Conservation (phyloP, 148 eudicot genomes). For the Gaultheria prostrata region DNA sequence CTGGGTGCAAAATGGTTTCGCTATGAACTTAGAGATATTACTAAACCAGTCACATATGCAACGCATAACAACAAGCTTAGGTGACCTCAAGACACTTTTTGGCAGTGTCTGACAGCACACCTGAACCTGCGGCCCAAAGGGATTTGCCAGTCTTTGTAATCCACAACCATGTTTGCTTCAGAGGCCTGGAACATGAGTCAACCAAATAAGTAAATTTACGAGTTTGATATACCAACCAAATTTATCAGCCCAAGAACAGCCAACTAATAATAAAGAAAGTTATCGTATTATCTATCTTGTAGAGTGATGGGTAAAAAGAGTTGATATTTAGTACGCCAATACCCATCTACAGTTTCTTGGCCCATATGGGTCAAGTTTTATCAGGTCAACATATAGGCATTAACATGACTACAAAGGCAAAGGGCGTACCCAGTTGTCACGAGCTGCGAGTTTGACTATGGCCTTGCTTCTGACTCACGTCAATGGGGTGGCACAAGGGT, state of each 20-base stretch:
- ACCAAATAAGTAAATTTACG: neutral
- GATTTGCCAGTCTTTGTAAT: conserved; percentile 99
- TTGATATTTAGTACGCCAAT: neutral
- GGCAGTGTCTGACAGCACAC: conserved; percentile 27
- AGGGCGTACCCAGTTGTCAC: too few species aligned
- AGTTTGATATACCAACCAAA: neutral
- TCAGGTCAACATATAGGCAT: neutral
- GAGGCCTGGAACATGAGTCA: conserved; percentile 58
- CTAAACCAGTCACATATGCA: neutral
- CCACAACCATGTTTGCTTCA: conserved; percentile 71
- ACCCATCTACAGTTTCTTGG: neutral
- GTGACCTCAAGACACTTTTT: neutral
- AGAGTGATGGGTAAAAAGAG: neutral
- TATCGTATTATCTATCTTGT: neutral
- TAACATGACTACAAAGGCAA: neutral
- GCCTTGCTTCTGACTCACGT: too few species aligned
- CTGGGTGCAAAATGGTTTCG: too few species aligned
- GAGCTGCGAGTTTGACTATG: too few species aligned
- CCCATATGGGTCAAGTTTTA: neutral
- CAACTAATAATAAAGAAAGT: neutral
- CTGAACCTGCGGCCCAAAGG: conserved; percentile 99
- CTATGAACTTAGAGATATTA: neutral
- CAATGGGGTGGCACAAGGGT: too few species aligned
- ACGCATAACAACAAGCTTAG: neutral
- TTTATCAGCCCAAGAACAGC: neutral